A percentile compares a stretch with the other conserved stretches of the same genome.
Evolutionary conservation across 1,139 yeast genomes (phyloP).

Genomic region (Saccharomyces hybrid): DNA sequence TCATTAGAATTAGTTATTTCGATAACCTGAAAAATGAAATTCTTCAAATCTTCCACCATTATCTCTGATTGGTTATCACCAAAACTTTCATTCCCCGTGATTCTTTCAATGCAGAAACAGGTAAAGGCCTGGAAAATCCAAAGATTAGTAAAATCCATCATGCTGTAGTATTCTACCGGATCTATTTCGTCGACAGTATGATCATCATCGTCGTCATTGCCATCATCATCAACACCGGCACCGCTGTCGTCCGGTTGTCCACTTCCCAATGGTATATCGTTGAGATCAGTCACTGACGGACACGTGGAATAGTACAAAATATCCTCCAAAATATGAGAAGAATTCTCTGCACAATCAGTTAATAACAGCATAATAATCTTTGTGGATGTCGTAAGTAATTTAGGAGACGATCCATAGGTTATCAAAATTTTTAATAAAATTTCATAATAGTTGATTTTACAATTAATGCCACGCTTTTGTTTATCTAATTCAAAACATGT

Average conservation of each 20-base stretch:
- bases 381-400: slow-evolving; percentile 10
- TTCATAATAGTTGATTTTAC: slow-evolving; percentile 9
- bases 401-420: slow-evolving; percentile 19
- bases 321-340: slow-evolving; percentile 13
- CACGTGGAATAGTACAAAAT: slow-evolving; percentile 11
- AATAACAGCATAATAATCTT: slow-evolving; percentile 14
- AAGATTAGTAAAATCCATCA: slow-evolving; percentile 27
- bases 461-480: not conserved
- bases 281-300: not conserved
- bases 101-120: slow-evolving; percentile 14
- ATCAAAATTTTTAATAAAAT: slow-evolving; percentile 15
- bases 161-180: slow-evolving; percentile 9
- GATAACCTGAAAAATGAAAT: slow-evolving; percentile 20
- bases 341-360: slow-evolving; percentile 4
- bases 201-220: slow-evolving; percentile 2
- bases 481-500: not conserved
- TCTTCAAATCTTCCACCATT: slow-evolving; percentile 6
- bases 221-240: not conserved
- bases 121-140: slow-evolving; percentile 30
- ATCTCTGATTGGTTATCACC: not conserved
- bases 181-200: slow-evolving; percentile 7
- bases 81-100: not conserved
- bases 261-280: slow-evolving; percentile 7
- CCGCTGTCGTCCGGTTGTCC: slow-evolving; percentile 2
- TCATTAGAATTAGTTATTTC: slow-evolving; percentile 18